Conservation (phyloP, 441 rosid genomes). For the Rhodomyrtus psidioides region DNA sequence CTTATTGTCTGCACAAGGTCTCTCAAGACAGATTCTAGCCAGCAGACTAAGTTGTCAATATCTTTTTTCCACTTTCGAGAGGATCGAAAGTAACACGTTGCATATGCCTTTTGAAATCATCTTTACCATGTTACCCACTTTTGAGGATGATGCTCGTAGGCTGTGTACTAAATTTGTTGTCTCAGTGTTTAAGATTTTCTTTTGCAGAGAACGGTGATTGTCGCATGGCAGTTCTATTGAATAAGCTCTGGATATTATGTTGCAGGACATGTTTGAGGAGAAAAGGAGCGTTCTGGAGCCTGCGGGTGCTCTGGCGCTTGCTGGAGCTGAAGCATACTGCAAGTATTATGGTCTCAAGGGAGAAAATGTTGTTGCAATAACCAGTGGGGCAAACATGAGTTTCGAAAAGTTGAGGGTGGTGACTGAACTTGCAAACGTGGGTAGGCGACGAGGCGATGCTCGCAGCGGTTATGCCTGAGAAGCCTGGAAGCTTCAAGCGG, state of each 20-base stretch:
- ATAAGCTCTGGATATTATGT: not conserved
- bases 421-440: constrained; percentile 93
- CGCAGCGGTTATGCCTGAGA: constrained; percentile 73
- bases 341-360: constrained; percentile 71
- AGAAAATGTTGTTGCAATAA: constrained; percentile 68
- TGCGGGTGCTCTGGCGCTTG: constrained; percentile 96
- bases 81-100: not conserved
- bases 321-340: constrained; percentile 98
- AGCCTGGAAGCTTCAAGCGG: constrained; percentile 71
- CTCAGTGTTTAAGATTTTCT: not conserved
- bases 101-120: not conserved
- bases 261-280: constrained; percentile 97
- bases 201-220: not conserved
- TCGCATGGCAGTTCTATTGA: not conserved
- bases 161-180: not conserved
- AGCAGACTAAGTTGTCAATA: not conserved
- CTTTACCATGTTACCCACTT: not conserved
- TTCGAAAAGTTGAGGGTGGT: constrained; percentile 90
- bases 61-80: not conserved
- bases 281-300: constrained; percentile 89
- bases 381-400: constrained; percentile 97
- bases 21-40: not conserved
- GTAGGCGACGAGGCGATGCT: constrained; percentile 94
- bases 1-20: not conserved
- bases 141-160: not conserved